These are phyloP conservation scores for Flaveria bidentis DNA, from an alignment of 129 eudicot species.

Conservation along the genomic window DNA sequence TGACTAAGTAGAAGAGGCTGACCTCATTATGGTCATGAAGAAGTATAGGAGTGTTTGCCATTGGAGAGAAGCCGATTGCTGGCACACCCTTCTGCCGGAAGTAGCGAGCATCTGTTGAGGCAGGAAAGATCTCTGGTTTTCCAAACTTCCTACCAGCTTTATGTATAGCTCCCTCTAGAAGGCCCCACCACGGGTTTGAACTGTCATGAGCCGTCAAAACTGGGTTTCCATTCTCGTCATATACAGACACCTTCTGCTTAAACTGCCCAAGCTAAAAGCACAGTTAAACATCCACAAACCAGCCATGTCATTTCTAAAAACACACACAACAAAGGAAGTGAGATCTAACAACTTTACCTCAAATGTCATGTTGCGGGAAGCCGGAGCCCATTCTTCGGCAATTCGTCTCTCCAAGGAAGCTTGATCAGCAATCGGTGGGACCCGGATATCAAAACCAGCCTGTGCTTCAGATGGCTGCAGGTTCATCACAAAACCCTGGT, in stretches of 20 bases:
- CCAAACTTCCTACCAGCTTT: constrained; percentile 65
- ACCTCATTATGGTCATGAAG: constrained; percentile 99
- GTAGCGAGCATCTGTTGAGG: constrained; percentile 91
- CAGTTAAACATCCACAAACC: constrained; percentile 24
- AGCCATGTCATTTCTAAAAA: constrained; percentile 5
- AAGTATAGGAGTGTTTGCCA: constrained; percentile 94
- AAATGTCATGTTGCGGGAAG: constrained; percentile 86
- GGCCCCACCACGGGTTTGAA: constrained; percentile 94
- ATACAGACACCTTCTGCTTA: constrained; percentile 62
- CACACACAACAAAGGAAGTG: neutral
- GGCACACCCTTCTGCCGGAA: constrained; percentile 75
- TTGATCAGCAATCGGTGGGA: constrained; percentile 87
- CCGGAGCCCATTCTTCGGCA: constrained; percentile 98
- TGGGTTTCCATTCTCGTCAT: constrained; percentile 75
- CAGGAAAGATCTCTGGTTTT: constrained; percentile 90
- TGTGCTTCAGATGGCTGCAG: constrained; percentile 99
- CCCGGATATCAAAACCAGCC: constrained; percentile 93
- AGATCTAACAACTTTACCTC: constrained; percentile 49
- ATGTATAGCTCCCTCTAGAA: constrained; percentile 69
- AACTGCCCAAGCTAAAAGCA: constrained; percentile 59
- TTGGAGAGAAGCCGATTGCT: constrained; percentile 96
- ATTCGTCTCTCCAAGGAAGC: constrained; percentile 77
- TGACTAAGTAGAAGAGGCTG: constrained; percentile 6
- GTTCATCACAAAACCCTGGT: constrained; percentile 96
- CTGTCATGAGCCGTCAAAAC: constrained; percentile 57